Conservation (phyloP, 768 basidiomycete genomes). For the Phylloporus scabripes region DNA sequence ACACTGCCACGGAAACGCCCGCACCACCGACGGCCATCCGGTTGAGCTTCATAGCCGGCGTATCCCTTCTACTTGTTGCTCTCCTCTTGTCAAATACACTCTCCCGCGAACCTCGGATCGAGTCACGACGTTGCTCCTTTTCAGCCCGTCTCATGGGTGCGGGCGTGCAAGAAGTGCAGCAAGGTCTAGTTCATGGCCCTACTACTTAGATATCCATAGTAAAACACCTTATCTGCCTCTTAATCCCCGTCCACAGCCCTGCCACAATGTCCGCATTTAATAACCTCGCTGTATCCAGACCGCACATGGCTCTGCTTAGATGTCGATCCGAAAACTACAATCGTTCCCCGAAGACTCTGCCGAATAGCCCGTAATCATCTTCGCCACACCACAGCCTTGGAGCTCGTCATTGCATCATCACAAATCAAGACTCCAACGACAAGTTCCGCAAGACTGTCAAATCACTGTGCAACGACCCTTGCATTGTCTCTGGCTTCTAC, state of each 20-base stretch:
- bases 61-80: too few species aligned
- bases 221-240: too few species aligned
- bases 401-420: conserved; percentile 54
- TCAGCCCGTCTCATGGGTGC: too few species aligned
- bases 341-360: conserved; percentile 43
- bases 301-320: too few species aligned
- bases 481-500: background rate
- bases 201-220: too few species aligned
- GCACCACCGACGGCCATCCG: background rate
- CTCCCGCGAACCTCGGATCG: background rate
- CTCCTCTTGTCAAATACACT: too few species aligned
- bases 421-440: conserved; percentile 72
- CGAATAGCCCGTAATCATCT: conserved; percentile 40
- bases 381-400: conserved; percentile 27
- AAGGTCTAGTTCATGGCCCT: too few species aligned
- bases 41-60: background rate
- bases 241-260: too few species aligned
- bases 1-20: background rate
- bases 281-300: too few species aligned
- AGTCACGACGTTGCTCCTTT: too few species aligned
- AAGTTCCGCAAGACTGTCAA: conserved; percentile 4
- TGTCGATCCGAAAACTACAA: conserved; percentile 41
- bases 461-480: conserved; percentile 16
- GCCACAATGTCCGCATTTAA: too few species aligned
- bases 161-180: too few species aligned